Base-by-base conservation (phyloP, 768 basidiomycete species). In the Mrakia gelida region DNA sequence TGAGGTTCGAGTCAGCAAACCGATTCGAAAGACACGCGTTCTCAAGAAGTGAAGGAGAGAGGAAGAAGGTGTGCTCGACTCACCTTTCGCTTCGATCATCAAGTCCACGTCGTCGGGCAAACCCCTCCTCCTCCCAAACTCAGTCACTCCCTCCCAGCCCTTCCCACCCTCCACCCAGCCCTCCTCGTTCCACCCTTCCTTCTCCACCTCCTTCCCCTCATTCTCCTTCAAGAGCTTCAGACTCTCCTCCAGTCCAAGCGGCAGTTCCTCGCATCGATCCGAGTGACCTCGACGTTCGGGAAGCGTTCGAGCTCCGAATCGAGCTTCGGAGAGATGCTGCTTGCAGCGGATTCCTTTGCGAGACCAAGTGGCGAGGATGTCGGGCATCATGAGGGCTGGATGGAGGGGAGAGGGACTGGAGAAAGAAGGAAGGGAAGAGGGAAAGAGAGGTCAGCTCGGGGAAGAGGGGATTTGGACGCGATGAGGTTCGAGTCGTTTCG, bases 271-370 rank as follows among this genome's bases (percentile, higher is more conserved):
- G 68, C 78, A 76, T 30, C 94, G 87, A 81, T 95, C 92, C 0
- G 94, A 88, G 82, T 97, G 95, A 8, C 93, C 94, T 79, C 95
- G 87, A 80, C 89, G 86, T 83, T 95, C 93, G 91, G 94, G 95
- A 38, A 93, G 84, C 3, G 89, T 90, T 54, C 88, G 88, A 7
- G 94, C 93, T 2, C 94, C 94, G 2, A 90, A 88, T n/a, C 94
- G 87, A n/a, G 91, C 90, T 81, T 95, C 93, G 71, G 92, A 94
- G 16, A 96, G 88, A 84, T 98, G 95, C 82, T 96, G 95, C 85
- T 97, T 98, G 9, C 93, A 92, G 54, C 86, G 88, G 79, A 98
- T 96, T 3, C 77, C 77, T 10, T 92, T 91, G 18, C 92, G 90
- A 41, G 85, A 83, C 87, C 92, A 98, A 43, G 92, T 92, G 21